Evolutionary conservation across 2,329 filamentous ascomycete genomes (phyloP).

Genomic region (Neonectria neomacrospora): DNA sequence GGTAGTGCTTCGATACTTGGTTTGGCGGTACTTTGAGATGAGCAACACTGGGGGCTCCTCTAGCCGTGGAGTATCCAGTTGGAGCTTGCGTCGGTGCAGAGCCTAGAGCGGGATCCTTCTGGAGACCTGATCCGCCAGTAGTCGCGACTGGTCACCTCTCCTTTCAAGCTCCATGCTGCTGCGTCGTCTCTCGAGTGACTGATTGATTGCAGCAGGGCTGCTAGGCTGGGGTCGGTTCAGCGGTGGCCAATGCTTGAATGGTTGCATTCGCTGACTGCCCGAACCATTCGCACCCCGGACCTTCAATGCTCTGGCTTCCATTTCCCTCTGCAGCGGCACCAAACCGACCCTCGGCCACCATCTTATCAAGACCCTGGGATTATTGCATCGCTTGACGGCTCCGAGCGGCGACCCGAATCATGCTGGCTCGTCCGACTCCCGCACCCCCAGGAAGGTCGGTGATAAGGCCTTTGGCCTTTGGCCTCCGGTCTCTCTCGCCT

Average conservation of each 20-base stretch:
- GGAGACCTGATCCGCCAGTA: neutral
- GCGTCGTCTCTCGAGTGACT: neutral
- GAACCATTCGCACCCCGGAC: conserved; percentile 6
- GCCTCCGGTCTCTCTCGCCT: conserved; percentile 3
- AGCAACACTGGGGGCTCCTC: neutral
- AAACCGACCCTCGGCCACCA: neutral
- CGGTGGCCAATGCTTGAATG: conserved; percentile 11
- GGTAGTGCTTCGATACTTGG: neutral
- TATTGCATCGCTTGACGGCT: neutral
- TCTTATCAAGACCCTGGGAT: conserved; percentile 6
- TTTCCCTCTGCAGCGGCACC: neutral
- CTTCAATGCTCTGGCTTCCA: neutral
- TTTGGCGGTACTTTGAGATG: neutral
- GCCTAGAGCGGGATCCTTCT: neutral
- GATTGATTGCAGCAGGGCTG: conserved; percentile 5
- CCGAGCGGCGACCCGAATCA: neutral
- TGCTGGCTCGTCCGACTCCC: neutral
- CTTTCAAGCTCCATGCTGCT: neutral
- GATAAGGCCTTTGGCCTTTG: conserved; percentile 33
- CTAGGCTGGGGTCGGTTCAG: conserved; percentile 1
- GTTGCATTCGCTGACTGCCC: conserved; percentile 23
- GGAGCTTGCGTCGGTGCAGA: conserved; percentile 3
- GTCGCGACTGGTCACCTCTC: neutral
- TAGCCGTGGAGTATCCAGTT: neutral
- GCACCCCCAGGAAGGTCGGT: conserved; percentile 20